phyloP scores from a whole-genome alignment of 1,139 yeast species.

The Martiniozyma asiatica region DNA sequence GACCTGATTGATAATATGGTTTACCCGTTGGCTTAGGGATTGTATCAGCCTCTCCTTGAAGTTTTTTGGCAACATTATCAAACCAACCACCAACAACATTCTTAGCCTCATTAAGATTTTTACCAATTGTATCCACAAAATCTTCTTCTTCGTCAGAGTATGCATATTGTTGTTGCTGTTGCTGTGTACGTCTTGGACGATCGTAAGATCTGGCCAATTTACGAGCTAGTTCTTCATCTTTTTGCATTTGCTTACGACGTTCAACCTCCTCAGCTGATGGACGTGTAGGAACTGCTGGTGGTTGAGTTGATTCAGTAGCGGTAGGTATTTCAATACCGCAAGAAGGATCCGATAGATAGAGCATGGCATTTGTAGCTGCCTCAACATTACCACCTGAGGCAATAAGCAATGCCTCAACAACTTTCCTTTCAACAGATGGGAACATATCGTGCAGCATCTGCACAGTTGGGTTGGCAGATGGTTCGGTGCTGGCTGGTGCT shows the following conservation, averaged over 20 bases:
- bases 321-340: constrained; percentile 51
- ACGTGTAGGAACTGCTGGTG: constrained; percentile 19
- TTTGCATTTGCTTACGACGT: constrained; percentile 36
- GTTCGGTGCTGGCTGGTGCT: constrained; percentile 1
- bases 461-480: constrained; percentile 33
- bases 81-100: constrained; percentile 76
- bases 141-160: constrained; percentile 28
- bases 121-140: constrained; percentile 50
- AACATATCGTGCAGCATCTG: constrained; percentile 57
- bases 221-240: constrained; percentile 80
- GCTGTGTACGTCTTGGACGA: constrained; percentile 15
- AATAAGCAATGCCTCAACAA: constrained; percentile 66
- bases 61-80: constrained; percentile 52
- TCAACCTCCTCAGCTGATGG: constrained; percentile 11
- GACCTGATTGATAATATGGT: background rate
- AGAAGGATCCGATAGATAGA: constrained; percentile 69
- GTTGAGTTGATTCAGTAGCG: constrained; percentile 13
- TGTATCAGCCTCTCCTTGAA: constrained; percentile 23
- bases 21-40: constrained; percentile 1
- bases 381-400: constrained; percentile 77
- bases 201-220: constrained; percentile 64
- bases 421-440: constrained; percentile 60
- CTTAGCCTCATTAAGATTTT: constrained; percentile 78
- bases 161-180: constrained; percentile 8
- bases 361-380: constrained; percentile 78